Conservation (phyloP, 2,329 filamentous ascomycete genomes). For the Cryoendolithus antarcticus region DNA sequence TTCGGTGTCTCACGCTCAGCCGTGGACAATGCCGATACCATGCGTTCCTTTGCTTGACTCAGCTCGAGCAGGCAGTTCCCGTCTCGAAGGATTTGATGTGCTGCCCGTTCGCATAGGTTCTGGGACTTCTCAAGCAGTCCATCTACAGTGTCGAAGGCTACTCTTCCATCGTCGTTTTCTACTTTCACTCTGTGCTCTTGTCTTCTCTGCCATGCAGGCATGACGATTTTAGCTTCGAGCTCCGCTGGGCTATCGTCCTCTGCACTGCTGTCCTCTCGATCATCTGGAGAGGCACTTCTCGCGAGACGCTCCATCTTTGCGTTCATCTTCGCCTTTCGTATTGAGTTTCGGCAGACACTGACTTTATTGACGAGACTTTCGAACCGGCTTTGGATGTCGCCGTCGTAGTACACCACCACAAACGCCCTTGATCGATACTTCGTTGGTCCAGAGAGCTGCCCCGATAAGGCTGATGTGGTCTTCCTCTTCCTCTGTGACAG, state of each 20-base stretch:
- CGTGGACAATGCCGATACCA: slow-evolving; percentile 50
- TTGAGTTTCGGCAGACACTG: slow-evolving; percentile 65
- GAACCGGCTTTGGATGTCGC: slow-evolving; percentile 69
- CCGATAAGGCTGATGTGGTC: slow-evolving; percentile 29
- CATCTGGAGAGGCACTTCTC: slow-evolving; percentile 24
- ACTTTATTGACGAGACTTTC: slow-evolving; percentile 74
- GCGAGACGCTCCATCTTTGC: slow-evolving; percentile 49
- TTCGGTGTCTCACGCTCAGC: slow-evolving; percentile 18
- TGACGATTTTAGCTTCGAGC: no score
- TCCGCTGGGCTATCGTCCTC: no score
- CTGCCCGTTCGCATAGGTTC: slow-evolving; percentile 69
- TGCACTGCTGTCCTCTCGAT: no score
- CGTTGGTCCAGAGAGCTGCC: slow-evolving; percentile 28
- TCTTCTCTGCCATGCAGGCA: no score
- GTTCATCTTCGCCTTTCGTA: slow-evolving; percentile 80
- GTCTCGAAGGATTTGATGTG: slow-evolving; percentile 78
- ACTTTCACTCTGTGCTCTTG: no score
- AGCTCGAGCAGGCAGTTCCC: slow-evolving; percentile 75
- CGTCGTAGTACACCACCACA: slow-evolving; percentile 87
- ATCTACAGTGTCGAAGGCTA: slow-evolving; percentile 60
- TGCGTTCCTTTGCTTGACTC: slow-evolving; percentile 51
- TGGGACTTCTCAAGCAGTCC: slow-evolving; percentile 70
- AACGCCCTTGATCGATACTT: slow-evolving; percentile 60
- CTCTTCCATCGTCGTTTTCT: slow-evolving; percentile 9
- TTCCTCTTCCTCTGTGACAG: slow-evolving; percentile 30